These are phyloP conservation scores for Aurantiochytrium sp. DNA, from an alignment of 108 stramenopile species.

Conservation along the genomic window DNA sequence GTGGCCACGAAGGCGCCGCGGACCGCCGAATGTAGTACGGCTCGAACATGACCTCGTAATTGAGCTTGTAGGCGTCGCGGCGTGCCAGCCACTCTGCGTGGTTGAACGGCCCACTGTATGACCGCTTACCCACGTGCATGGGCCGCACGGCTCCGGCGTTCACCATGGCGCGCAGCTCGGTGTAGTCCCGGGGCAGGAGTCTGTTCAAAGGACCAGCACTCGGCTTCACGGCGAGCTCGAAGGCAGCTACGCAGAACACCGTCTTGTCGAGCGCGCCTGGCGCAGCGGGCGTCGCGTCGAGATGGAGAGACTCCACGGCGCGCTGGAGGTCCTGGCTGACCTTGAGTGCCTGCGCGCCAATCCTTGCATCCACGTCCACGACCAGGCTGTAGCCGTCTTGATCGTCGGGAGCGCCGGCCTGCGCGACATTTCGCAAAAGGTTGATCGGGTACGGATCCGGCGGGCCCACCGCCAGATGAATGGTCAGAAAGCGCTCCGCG, in stretches of 20 bases:
- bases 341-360: neutral
- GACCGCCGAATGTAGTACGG: neutral
- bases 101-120: neutral
- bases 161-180: neutral
- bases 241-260: neutral
- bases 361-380: neutral
- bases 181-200: neutral
- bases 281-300: neutral
- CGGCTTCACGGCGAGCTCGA: neutral
- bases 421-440: neutral
- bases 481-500: neutral
- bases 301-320: neutral
- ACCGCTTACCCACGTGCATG: neutral
- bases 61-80: neutral
- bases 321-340: neutral
- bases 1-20: neutral
- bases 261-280: neutral
- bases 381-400: neutral
- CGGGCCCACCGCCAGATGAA: neutral
- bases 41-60: constrained; percentile 29
- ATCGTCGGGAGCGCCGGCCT: neutral
- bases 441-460: neutral
- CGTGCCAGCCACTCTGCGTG: neutral
- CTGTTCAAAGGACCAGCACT: neutral
- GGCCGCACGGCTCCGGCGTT: neutral